phyloP scores from a whole-genome alignment of 2,329 filamentous ascomycete genomes.

The Leptographium procerum region DNA sequence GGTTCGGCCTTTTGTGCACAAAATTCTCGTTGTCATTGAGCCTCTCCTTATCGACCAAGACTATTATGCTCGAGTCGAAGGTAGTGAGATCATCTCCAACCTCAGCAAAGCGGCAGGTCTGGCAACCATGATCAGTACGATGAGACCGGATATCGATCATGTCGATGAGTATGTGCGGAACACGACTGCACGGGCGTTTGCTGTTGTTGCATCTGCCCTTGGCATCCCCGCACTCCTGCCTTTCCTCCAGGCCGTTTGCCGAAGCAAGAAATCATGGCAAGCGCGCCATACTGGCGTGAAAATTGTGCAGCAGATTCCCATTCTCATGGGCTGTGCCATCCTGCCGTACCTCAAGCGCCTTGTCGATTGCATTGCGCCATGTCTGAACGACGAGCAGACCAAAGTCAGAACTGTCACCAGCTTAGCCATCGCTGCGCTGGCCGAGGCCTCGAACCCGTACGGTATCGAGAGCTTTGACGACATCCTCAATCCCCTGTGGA shows the following conservation, averaged over 20 bases:
- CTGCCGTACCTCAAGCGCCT: constrained; percentile 90
- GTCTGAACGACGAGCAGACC: constrained; percentile 93
- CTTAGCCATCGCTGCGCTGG: constrained; percentile 85
- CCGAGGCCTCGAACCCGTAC: constrained; percentile 93
- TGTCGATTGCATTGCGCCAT: constrained; percentile 91
- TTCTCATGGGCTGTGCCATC: constrained; percentile 95
- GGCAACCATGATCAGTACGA: constrained; percentile 98
- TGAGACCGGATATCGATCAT: constrained; percentile 97
- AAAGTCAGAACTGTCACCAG: constrained; percentile 96
- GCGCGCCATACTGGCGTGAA: constrained; percentile 96
- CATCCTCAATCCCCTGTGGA: constrained; percentile 95
- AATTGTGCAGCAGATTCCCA: constrained; percentile 97
- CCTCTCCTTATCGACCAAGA: constrained; percentile 98
- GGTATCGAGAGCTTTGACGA: constrained; percentile 99
- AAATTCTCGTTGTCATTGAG: constrained; percentile 97
- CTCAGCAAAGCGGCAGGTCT: constrained; percentile 92
- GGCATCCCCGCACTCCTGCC: constrained; percentile 91
- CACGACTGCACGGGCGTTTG: constrained; percentile 92
- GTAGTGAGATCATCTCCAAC: constrained; percentile 97
- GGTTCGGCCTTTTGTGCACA: constrained; percentile 92
- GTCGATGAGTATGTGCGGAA: constrained; percentile 98
- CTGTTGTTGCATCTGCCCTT: constrained; percentile 89
- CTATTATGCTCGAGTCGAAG: constrained; percentile 96
- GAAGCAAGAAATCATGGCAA: constrained; percentile 98
- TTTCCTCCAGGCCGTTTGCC: constrained; percentile 89